phyloP scores from a whole-genome alignment of 495 filamentous ascomycete genomes.

The Penicillium egyptiacum region DNA sequence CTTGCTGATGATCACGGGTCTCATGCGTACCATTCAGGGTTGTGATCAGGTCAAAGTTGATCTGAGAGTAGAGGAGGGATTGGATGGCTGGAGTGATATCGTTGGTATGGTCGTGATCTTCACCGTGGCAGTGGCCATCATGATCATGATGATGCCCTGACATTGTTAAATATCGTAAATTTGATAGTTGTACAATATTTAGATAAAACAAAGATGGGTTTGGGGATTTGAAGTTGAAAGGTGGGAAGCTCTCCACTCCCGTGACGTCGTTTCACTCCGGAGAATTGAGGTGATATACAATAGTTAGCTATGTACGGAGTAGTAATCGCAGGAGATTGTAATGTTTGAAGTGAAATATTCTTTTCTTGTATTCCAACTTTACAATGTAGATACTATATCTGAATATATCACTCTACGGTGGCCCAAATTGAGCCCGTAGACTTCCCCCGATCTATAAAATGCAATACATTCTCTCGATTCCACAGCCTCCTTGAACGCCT shows the following conservation, averaged over 20 bases:
- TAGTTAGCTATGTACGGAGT: neutral
- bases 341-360: too few species aligned
- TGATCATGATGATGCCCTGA: conserved; percentile 47
- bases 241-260: conserved; percentile 19
- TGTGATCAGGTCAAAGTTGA: conserved; percentile 81
- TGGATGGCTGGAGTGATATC: conserved; percentile 89
- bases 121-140: conserved; percentile 43
- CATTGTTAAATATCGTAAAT: conserved; percentile 25
- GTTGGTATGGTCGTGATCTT: conserved; percentile 77
- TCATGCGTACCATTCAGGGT: conserved; percentile 67
- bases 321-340: too few species aligned
- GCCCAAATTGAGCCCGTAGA: neutral
- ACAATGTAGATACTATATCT: neutral
- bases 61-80: conserved; percentile 83
- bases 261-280: conserved; percentile 20
- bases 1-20: neutral
- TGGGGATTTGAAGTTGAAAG: conserved; percentile 1
- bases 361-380: too few species aligned
- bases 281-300: neutral
- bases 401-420: neutral
- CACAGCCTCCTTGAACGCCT: conserved; percentile 10
- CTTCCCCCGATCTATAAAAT: neutral
- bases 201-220: neutral
- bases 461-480: neutral
- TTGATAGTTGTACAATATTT: neutral